phyloP scores from a whole-genome alignment of 208 protist genomes.

The Wallacemonas sp. region DNA sequence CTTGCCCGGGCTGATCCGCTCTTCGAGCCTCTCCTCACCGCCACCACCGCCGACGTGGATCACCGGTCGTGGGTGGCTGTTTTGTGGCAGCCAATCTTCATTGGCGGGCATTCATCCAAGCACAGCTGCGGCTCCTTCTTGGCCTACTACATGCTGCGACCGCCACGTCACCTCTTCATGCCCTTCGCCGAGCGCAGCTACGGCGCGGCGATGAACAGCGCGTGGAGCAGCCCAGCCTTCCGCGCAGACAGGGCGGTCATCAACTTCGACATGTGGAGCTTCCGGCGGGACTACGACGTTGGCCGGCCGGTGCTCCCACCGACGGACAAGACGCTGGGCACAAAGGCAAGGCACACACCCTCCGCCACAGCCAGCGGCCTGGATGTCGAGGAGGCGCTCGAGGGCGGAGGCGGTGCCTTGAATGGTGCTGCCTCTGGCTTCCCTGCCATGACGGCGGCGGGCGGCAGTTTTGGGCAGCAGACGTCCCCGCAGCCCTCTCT shows the following conservation, averaged over 20 bases:
- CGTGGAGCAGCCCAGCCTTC: slow-evolving; percentile 68
- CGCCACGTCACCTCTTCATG: slow-evolving; percentile 65
- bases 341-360: slow-evolving; percentile 4
- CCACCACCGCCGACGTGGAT: slow-evolving; percentile 70
- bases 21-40: slow-evolving; percentile 65
- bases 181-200: slow-evolving; percentile 45
- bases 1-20: slow-evolving; percentile 58
- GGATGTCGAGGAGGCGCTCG: background rate
- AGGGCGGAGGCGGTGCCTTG: background rate
- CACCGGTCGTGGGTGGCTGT: slow-evolving; percentile 87
- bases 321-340: slow-evolving; percentile 15
- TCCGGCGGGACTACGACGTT: slow-evolving; percentile 49
- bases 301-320: slow-evolving; percentile 30
- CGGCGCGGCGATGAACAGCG: slow-evolving; percentile 62
- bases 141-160: slow-evolving; percentile 79
- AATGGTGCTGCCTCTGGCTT: background rate
- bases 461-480: too few relatives aligned
- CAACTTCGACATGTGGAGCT: slow-evolving; percentile 68
- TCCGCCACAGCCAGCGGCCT: background rate
- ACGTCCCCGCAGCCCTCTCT: background rate
- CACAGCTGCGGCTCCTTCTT: slow-evolving; percentile 85
- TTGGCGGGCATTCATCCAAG: slow-evolving; percentile 74
- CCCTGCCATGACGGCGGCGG: too few relatives aligned
- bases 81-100: slow-evolving; percentile 86
- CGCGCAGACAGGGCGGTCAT: slow-evolving; percentile 60